Evolutionary conservation across 2,329 filamentous ascomycete species (phyloP), one percentile per base, ranked within the genome.

Genomic region (Colletotrichum chlorophyti): DNA sequence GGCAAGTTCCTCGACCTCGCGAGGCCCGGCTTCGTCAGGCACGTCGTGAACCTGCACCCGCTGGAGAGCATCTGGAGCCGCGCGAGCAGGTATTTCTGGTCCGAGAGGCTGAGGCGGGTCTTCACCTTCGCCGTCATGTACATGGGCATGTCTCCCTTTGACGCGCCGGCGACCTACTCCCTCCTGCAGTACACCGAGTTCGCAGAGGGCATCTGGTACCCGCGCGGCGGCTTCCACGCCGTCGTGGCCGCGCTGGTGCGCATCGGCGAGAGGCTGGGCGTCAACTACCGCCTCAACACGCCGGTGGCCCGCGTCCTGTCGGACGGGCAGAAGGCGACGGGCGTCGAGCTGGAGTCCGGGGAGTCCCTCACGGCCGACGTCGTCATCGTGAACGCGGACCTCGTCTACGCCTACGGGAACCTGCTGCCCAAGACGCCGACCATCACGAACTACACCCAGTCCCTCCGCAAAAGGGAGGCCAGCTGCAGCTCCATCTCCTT

Each of bases 81-180:
- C 24, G 85, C 88, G 3, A 77, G 82, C 23, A 81, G 80, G 60
- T 91, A 91, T 66, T 92, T 92, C 70, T 82, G 78, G 77, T 88
- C 86, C 0, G 89, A 91, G 67, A 77, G 88, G 55, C 68, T 92
- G 65, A 77, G 89, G 60, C 75, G 88, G 23, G 88, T 89, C 0
- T 92, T 92, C 63, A 91, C 89, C 0, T 92, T 92, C 71, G 88
- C 85, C 19, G 91, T 87, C 65, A 93, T 92, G 89, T 92, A 93
- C 67, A 89, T 92, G 86, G 90, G 90, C 0, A 92, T 92, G 89
- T 87, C 81, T 52, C 90, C 90, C 0, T 92, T 89, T 68, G 87
- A 91, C 67, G 89, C 90, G 0, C 90, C 89, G 0, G 88, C 86
- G 4, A 91, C 89, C 2, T 92, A 92, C 72, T 87, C 83, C 45